Base-by-base conservation (phyloP, 2,329 filamentous ascomycete genomes). In the Aspergillus versicolor region DNA sequence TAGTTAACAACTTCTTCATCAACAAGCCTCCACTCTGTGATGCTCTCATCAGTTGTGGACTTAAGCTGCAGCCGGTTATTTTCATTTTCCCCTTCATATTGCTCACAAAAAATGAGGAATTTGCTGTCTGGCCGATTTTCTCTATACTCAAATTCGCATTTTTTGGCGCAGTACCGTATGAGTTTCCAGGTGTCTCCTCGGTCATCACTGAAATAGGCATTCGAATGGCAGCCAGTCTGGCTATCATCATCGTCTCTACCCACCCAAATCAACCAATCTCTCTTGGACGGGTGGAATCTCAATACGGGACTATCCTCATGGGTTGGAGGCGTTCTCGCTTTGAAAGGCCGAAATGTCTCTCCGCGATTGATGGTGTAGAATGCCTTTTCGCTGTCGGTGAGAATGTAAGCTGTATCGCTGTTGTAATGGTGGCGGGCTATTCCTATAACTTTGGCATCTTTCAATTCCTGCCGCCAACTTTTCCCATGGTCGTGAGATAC, bases 181-280 rank as follows among this genome's bases (percentile, higher is more conserved):
- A 86, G 85, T 52, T 86, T 78, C 94, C 94, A 99, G 59, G 88
- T 84, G 30, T 79, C 75, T 32, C 93, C 93, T 51, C 91, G 88
- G 68, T 96, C 91, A 32, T 79, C 87, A 37, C 90, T 91, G 56
- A 91, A 81, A 44, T 89, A 91, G 2, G 92, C 91, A 60, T 89
- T 85, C 1, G 81, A 81, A 65, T 90, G 88, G 72, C 92, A 97
- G 34, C 84, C 75, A 15, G 74, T 30, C 27, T 30, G 27, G 27
- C 27, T 76, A 11, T 79, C 79, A 3, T 86, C 83, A 70, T 91
- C 95, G 60, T 88, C 84, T 62, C 78, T 77, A 40, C 92, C 93
- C 48, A 89, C 85, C 92, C 92, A 97, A 60, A 99, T 89, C 43
- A 97, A 80, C 91, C 92, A 97, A 67, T 96, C 89, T 70, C 88